These are phyloP conservation scores for Themeda triandra DNA, from an alignment of 176 grass and related monocot genomes.

Conservation along the genomic window DNA sequence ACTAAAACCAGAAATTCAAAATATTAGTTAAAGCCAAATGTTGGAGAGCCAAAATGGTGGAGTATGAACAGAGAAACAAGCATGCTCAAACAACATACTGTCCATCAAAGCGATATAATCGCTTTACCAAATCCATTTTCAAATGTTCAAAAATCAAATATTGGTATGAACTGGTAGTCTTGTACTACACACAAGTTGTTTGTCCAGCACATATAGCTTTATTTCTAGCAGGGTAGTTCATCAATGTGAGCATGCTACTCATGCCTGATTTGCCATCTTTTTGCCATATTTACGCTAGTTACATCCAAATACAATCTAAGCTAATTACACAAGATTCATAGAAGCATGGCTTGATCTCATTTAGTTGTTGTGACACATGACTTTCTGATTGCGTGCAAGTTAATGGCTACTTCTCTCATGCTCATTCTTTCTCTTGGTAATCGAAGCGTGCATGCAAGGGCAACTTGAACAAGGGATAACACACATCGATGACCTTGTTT, in stretches of 20 bases:
- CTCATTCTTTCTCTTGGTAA: not conserved
- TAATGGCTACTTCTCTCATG: not conserved
- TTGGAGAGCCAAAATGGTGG: too few species aligned
- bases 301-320: too few species aligned
- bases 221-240: not conserved
- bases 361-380: not conserved
- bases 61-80: too few species aligned
- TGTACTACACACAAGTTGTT: not conserved
- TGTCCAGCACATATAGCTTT: not conserved
- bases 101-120: not conserved
- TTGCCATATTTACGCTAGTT: not conserved
- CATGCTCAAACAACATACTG: too few species aligned
- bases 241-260: too few species aligned
- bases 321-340: not conserved
- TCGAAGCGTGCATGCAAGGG: not conserved
- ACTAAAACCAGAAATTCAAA: too few species aligned
- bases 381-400: not conserved
- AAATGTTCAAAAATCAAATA: not conserved
- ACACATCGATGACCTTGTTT: not conserved
- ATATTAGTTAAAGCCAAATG: too few species aligned
- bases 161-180: not conserved
- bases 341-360: not conserved
- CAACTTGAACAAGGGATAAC: not conserved
- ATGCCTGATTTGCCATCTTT: not conserved
- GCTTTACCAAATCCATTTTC: not conserved